Conservation (phyloP, 306 rosid genomes). For the Quercus bicolor region DNA sequence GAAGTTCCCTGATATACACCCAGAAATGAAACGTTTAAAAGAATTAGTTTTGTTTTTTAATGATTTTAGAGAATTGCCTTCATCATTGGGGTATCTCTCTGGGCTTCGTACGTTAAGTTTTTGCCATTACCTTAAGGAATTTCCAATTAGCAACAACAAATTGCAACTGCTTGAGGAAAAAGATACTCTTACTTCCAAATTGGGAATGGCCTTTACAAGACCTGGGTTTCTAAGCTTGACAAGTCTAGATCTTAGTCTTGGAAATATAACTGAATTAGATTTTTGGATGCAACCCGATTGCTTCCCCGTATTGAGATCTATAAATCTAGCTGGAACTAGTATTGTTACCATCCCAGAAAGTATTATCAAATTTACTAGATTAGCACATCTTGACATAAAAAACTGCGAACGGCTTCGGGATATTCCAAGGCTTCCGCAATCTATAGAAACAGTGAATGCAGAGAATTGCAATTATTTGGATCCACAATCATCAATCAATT, state of each 20-base stretch:
- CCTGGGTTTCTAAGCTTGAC: no score
- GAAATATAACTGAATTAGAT: not conserved
- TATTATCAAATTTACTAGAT: not conserved
- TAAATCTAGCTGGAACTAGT: not conserved
- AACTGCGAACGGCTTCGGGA: not conserved
- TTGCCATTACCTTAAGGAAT: not conserved
- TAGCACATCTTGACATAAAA: accelerated
- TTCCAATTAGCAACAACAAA: not conserved
- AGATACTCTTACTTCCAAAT: no score
- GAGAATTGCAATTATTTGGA: constrained; percentile 10
- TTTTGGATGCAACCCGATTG: not conserved
- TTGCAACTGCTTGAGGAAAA: no score
- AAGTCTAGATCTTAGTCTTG: not conserved
- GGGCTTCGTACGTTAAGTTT: not conserved
- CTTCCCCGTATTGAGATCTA: not conserved
- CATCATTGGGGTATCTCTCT: not conserved
- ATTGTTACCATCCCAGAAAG: not conserved
- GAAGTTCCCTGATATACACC: no score
- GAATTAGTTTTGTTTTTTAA: no score
- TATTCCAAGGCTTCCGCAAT: no score
- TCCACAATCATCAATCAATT: constrained; percentile 8
- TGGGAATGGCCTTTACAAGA: no score
- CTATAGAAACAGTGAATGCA: no score
- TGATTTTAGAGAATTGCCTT: not conserved
- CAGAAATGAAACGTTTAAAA: no score